Evolutionary conservation across 1,139 yeast genomes (phyloP).

Genomic region (Wickerhamomyces sp.): DNA sequence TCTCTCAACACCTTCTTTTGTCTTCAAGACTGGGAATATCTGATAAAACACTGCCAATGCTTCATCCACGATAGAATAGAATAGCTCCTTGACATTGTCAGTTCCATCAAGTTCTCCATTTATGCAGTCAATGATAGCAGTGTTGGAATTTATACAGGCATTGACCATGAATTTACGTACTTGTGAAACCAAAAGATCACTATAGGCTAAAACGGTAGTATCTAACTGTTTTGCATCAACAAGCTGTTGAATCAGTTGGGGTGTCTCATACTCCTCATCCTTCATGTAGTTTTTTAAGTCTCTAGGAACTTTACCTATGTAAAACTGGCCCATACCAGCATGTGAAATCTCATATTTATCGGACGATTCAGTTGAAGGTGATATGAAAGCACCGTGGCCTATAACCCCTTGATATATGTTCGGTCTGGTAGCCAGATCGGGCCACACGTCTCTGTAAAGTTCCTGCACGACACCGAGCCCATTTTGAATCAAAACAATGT

Average conservation of each 20-base stretch:
- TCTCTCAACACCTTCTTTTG: constrained; percentile 22
- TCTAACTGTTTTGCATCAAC: constrained; percentile 32
- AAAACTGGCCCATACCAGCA: constrained; percentile 62
- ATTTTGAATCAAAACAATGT: constrained; percentile 72
- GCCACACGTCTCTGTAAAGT: constrained; percentile 57
- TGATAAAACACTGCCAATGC: constrained; percentile 31
- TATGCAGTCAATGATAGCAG: constrained; percentile 68
- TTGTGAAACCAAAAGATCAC: constrained; percentile 60
- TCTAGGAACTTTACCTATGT: constrained; percentile 43
- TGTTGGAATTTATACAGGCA: constrained; percentile 77
- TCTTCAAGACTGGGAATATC: constrained; percentile 26
- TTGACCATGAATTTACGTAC: constrained; percentile 74
- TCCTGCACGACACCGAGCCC: constrained; percentile 77
- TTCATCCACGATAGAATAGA: constrained; percentile 48
- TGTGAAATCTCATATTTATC: constrained; percentile 43
- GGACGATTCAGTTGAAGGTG: constrained; percentile 25
- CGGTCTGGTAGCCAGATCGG: constrained; percentile 43
- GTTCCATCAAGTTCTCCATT: constrained; percentile 63
- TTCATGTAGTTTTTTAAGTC: constrained; percentile 12
- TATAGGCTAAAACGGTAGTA: constrained; percentile 42
- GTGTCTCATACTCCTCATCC: constrained; percentile 21
- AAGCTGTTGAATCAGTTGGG: constrained; percentile 25
- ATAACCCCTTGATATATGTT: constrained; percentile 67
- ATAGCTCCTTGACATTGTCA: constrained; percentile 33
- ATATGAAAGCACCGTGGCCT: constrained; percentile 70